phyloP scores from a whole-genome alignment of 2,329 filamentous ascomycete genomes.

The Colletotrichum sansevieriae region DNA sequence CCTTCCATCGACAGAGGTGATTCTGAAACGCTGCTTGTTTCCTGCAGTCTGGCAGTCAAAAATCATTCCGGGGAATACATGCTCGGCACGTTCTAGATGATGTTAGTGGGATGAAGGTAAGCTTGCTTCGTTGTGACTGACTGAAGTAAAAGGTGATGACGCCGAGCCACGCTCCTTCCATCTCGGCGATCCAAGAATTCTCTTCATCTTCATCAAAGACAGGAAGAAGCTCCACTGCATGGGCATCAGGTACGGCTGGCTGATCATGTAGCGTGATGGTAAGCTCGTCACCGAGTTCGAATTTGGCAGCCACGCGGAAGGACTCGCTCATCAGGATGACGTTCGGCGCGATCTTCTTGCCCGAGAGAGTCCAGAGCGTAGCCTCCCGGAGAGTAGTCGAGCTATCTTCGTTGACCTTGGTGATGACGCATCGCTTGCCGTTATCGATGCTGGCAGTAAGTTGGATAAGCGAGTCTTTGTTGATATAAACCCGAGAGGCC shows the following conservation, averaged over 20 bases:
- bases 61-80: constrained; percentile 76
- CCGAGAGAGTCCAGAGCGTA: constrained; percentile 63
- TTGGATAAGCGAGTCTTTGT: constrained; percentile 60
- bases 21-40: constrained; percentile 71
- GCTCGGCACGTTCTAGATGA: constrained; percentile 70
- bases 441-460: constrained; percentile 59
- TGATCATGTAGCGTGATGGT: constrained; percentile 70
- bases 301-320: constrained; percentile 78
- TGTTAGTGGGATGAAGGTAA: background rate
- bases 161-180: constrained; percentile 26
- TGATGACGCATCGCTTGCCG: constrained; percentile 58
- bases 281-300: constrained; percentile 78
- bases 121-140: background rate
- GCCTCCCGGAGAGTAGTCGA: constrained; percentile 56
- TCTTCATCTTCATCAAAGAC: constrained; percentile 26
- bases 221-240: constrained; percentile 57
- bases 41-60: constrained; percentile 74
- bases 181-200: constrained; percentile 54
- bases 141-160: constrained; percentile 34
- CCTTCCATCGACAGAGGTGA: constrained; percentile 67
- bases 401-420: constrained; percentile 45
- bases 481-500: constrained; percentile 62
- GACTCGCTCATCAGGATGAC: constrained; percentile 80
- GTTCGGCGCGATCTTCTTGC: constrained; percentile 74
- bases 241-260: constrained; percentile 64